These are phyloP conservation scores for Primulina tabacum DNA, from an alignment of 257 asterid genomes.

Conservation along the genomic window DNA sequence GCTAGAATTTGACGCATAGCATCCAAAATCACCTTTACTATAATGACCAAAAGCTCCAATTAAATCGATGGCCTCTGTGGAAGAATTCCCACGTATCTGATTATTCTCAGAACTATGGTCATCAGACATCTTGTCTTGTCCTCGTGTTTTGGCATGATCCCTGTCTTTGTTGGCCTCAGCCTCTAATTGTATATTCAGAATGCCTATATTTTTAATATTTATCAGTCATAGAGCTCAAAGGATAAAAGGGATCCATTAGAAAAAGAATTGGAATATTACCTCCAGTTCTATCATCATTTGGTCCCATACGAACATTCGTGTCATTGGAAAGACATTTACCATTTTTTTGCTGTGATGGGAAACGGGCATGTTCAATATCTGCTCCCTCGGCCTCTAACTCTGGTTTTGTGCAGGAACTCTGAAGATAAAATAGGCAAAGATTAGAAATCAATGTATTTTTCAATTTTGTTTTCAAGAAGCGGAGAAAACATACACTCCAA, in stretches of 20 bases:
- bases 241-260: conserved; percentile 1
- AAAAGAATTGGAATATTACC: conserved; percentile 31
- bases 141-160: conserved; percentile 20
- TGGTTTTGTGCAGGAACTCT: conserved; percentile 92
- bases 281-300: conserved; percentile 29
- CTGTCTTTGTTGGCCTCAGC: conserved; percentile 25
- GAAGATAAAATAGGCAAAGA: conserved; percentile 22
- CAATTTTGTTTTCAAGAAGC: conserved; percentile 1
- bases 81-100: conserved; percentile 30
- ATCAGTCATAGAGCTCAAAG: conserved; percentile 10
- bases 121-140: conserved; percentile 29
- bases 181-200: conserved; percentile 31
- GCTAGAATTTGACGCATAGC: conserved; percentile 32
- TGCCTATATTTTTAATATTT: conserved; percentile 13
- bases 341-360: conserved; percentile 34
- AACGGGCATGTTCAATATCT: conserved; percentile 30
- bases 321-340: conserved; percentile 30
- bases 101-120: conserved; percentile 32
- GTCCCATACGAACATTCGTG: conserved; percentile 25
- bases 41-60: conserved; percentile 75
- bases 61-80: conserved; percentile 73
- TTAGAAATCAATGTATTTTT: not conserved
- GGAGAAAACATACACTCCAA: conserved; percentile 4
- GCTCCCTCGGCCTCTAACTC: conserved; percentile 50
- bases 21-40: conserved; percentile 35